phyloP scores from a whole-genome alignment of 2,329 filamentous ascomycete species.

The Calonectria naviculata region DNA sequence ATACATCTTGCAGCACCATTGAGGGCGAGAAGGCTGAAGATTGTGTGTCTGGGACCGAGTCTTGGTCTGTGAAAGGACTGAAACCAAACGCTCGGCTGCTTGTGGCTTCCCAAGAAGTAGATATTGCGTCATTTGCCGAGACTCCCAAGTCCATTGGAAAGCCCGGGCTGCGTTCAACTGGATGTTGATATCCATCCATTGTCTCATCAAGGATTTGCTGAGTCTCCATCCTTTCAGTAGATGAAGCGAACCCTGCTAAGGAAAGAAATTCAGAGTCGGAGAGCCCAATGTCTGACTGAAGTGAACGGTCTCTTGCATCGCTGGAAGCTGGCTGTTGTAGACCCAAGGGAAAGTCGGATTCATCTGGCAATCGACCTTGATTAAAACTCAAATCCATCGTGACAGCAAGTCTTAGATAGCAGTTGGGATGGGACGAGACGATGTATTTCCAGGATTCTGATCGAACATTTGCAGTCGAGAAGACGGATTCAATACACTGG shows the following conservation, averaged over 20 bases:
- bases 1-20: not conserved
- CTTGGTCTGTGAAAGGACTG: not conserved
- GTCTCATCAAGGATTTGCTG: not conserved
- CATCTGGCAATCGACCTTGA: not conserved
- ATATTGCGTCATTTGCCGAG: not conserved
- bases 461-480: not conserved
- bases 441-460: not conserved
- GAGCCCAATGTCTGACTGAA: not conserved
- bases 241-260: not conserved
- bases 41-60: not conserved
- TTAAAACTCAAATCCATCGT: slow-evolving; percentile 3
- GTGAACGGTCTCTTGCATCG: not conserved
- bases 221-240: not conserved
- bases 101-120: not conserved
- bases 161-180: not conserved
- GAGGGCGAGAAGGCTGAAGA: not conserved
- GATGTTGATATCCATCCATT: not conserved
- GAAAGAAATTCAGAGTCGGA: not conserved
- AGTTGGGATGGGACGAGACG: not conserved
- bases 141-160: not conserved
- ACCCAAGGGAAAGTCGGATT: not conserved
- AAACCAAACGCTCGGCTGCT: not conserved
- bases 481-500: not conserved
- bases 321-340: not conserved
- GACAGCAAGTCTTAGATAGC: not conserved